phyloP scores from a whole-genome alignment of 1,139 yeast species.

The Diutina scorzettiae region DNA sequence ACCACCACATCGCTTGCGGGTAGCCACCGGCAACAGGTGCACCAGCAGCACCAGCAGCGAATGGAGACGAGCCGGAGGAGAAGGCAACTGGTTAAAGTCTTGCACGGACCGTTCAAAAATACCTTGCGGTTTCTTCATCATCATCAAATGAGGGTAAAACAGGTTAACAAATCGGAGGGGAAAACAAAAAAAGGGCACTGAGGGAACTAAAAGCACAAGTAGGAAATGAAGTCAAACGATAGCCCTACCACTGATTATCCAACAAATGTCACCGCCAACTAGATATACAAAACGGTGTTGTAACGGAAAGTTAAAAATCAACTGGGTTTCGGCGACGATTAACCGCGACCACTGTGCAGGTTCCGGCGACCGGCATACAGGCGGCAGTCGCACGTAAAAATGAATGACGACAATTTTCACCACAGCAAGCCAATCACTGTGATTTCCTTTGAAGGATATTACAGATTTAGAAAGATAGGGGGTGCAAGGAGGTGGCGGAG shows the following conservation, averaged over 20 bases:
- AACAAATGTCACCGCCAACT: too few relatives aligned
- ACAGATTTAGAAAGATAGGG: too few relatives aligned
- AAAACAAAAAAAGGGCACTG: not conserved
- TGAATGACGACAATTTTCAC: not conserved
- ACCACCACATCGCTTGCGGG: constrained; percentile 7
- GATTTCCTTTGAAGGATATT: too few relatives aligned
- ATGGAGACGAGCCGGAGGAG: constrained; percentile 7
- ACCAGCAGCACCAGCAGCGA: constrained; percentile 8
- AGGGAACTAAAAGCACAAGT: not conserved
- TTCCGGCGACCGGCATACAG: not conserved
- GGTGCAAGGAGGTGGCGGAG: too few relatives aligned
- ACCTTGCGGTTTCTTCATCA: not conserved
- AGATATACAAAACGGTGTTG: too few relatives aligned
- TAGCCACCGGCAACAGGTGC: constrained; percentile 10
- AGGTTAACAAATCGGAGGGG: not conserved
- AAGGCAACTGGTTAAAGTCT: constrained; percentile 16
- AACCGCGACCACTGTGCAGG: not conserved
- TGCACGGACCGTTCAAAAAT: constrained; percentile 59
- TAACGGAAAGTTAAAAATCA: not conserved
- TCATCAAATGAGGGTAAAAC: not conserved
- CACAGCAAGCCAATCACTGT: not conserved
- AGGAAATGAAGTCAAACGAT: too few relatives aligned
- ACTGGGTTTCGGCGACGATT: not conserved
- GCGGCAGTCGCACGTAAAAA: not conserved
- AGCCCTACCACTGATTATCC: not conserved